These are phyloP conservation scores for Pueraria montana DNA, from an alignment of 306 rosid genomes.

Conservation along the genomic window DNA sequence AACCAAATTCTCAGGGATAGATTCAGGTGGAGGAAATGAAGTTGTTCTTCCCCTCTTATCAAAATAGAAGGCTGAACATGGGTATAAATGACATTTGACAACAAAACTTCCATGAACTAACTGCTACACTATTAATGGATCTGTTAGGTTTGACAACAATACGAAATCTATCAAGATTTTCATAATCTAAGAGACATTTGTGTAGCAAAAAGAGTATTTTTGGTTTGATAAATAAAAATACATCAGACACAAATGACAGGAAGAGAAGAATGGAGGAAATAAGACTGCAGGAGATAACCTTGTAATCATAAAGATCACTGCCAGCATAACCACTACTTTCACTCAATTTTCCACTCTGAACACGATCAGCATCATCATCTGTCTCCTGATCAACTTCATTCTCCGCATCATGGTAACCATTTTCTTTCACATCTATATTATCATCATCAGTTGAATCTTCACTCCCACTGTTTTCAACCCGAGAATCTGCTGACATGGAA, in stretches of 20 bases:
- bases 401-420: slow-evolving; percentile 95
- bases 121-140: background rate
- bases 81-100: background rate
- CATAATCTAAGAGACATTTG: background rate
- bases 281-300: slow-evolving; percentile 63
- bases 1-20: background rate
- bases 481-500: slow-evolving; percentile 97
- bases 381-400: slow-evolving; percentile 94
- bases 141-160: background rate
- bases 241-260: slow-evolving; percentile 11
- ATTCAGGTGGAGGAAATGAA: background rate
- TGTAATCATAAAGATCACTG: slow-evolving; percentile 96
- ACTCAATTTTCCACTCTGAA: slow-evolving; percentile 92
- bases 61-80: background rate
- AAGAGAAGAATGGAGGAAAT: background rate
- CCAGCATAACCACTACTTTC: slow-evolving; percentile 99
- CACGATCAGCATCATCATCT: slow-evolving; percentile 90
- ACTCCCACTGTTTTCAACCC: slow-evolving; percentile 85
- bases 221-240: slow-evolving; percentile 31
- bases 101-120: slow-evolving; percentile 7
- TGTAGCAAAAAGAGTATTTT: background rate
- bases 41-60: background rate
- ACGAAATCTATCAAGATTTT: background rate
- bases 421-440: slow-evolving; percentile 80
- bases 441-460: slow-evolving; percentile 94